Evolutionary conservation across 306 rosid species (phyloP).

Genomic region (Corylus avellana): DNA sequence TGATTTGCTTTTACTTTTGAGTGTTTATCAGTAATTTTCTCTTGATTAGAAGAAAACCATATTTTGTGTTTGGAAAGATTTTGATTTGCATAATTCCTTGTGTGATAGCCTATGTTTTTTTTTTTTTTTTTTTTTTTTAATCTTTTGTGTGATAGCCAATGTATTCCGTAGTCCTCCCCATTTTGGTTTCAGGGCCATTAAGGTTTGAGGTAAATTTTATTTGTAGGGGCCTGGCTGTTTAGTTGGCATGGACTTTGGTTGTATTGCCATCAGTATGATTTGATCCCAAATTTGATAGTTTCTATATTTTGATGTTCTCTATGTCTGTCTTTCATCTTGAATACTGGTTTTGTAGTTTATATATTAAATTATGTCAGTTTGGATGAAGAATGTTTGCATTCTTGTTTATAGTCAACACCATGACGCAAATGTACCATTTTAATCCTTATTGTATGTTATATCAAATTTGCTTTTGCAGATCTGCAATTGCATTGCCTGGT

Average conservation of each 20-base stretch:
- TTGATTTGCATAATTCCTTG: too few relatives aligned
- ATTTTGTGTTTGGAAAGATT: neutral
- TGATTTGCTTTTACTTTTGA: neutral
- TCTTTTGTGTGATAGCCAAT: neutral
- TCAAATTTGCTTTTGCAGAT: slow-evolving; percentile 42
- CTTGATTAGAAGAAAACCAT: too few relatives aligned
- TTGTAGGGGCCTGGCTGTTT: neutral
- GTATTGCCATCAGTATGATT: neutral
- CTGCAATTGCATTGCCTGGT: slow-evolving; percentile 51
- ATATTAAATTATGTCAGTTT: neutral
- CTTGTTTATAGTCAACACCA: neutral
- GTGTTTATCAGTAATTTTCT: neutral
- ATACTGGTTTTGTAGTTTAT: neutral
- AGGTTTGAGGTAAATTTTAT: neutral
- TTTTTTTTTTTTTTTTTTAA: too few relatives aligned
- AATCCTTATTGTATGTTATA: neutral
- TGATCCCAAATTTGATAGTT: neutral
- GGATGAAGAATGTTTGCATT: neutral
- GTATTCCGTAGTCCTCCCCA: neutral
- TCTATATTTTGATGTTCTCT: slow-evolving; percentile 4
- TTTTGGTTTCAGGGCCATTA: neutral
- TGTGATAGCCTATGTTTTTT: neutral
- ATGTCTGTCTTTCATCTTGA: slow-evolving; percentile 2
- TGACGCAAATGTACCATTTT: neutral
- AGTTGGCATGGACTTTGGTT: neutral